Conservation (phyloP, 2,329 filamentous ascomycete genomes). For the Juglanconis sp. region DNA sequence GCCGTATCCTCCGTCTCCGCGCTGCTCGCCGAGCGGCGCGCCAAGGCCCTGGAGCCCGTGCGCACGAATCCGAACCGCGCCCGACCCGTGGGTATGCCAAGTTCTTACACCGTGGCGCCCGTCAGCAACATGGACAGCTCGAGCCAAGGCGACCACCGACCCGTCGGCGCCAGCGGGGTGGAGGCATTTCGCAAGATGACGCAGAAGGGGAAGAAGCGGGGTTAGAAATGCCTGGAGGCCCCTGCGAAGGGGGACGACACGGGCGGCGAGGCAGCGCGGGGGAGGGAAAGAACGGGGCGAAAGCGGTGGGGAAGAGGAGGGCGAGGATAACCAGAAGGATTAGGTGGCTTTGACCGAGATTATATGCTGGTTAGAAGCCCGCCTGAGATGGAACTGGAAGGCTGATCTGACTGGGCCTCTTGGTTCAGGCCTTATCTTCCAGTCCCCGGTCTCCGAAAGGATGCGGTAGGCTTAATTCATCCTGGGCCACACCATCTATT, state of each 20-base stretch:
- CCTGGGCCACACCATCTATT: no score
- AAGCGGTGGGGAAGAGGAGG: no score
- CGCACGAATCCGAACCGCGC: conserved; percentile 53
- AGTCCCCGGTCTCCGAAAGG: no score
- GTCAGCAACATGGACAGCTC: conserved; percentile 58
- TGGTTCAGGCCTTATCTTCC: no score
- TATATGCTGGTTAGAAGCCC: no score
- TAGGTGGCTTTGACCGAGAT: no score
- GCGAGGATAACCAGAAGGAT: no score
- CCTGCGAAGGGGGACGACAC: no score
- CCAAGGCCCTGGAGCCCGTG: conserved; percentile 48
- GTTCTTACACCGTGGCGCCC: conserved; percentile 58
- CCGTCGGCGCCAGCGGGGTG: conserved; percentile 60
- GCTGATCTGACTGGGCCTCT: no score
- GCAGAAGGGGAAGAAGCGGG: conserved; percentile 49
- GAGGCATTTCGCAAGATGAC: conserved; percentile 66
- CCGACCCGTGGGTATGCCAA: conserved; percentile 50
- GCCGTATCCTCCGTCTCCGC: conserved; percentile 25
- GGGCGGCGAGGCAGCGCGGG: not conserved
- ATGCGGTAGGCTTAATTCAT: no score
- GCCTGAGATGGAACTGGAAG: no score
- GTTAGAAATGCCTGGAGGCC: not conserved
- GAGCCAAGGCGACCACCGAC: conserved; percentile 48
- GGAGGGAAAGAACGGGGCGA: no score
- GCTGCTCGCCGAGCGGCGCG: conserved; percentile 23